These are phyloP conservation scores for Malassezia restricta DNA, from an alignment of 1,284 basidiomycete species.

Conservation along the genomic window DNA sequence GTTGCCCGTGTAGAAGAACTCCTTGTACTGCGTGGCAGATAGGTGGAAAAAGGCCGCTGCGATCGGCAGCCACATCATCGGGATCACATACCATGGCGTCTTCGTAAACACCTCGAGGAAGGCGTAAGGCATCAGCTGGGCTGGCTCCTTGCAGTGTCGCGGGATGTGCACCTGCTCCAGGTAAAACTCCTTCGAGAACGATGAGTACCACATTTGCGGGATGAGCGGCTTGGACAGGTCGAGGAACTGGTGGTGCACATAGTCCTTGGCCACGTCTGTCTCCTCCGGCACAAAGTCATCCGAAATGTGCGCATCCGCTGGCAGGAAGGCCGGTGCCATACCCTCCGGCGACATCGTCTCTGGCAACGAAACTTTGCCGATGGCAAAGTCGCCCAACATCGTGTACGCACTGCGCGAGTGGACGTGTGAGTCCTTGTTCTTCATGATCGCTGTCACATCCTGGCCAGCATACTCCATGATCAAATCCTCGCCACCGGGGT, in stretches of 20 bases:
- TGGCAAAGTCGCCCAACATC: slow-evolving; percentile 66
- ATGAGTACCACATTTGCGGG: slow-evolving; percentile 67
- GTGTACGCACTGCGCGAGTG: slow-evolving; percentile 85
- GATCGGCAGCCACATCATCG: slow-evolving; percentile 83
- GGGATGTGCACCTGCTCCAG: slow-evolving; percentile 88
- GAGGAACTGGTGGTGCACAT: slow-evolving; percentile 75
- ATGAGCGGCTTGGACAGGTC: slow-evolving; percentile 78
- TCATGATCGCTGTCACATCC: slow-evolving; percentile 72
- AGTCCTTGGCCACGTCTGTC: slow-evolving; percentile 43
- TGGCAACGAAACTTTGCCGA: slow-evolving; percentile 22
- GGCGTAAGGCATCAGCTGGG: slow-evolving; percentile 70
- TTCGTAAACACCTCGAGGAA: slow-evolving; percentile 76
- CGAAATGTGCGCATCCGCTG: slow-evolving; percentile 50
- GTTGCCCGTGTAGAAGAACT: slow-evolving; percentile 12
- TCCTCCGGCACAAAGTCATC: slow-evolving; percentile 41
- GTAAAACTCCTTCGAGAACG: slow-evolving; percentile 89
- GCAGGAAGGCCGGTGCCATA: slow-evolving; percentile 15
- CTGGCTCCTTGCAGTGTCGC: slow-evolving; percentile 73
- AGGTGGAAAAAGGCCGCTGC: slow-evolving; percentile 66
- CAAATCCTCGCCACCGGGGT: slow-evolving; percentile 51
- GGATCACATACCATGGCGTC: slow-evolving; percentile 89
- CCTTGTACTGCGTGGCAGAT: slow-evolving; percentile 64
- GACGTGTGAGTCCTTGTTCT: slow-evolving; percentile 70
- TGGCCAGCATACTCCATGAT: slow-evolving; percentile 61
- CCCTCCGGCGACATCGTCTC: slow-evolving; percentile 17